Evolutionary conservation across 805 yeast species (phyloP), one percentile per base, ranked within the genome.

Genomic region (Candida sonorensis): DNA sequence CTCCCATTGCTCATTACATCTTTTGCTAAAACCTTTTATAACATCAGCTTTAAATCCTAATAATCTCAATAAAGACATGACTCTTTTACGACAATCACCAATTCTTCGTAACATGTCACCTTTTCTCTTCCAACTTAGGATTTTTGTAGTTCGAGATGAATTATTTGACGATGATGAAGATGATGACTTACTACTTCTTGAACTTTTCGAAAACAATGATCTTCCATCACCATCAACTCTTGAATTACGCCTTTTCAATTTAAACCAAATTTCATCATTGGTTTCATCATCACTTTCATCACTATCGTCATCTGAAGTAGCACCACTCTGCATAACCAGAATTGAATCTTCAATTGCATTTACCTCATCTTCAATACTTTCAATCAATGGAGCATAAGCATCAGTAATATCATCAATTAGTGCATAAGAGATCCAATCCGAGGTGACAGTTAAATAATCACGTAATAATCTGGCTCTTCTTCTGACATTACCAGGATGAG

Each of bases 341-440:
- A 92, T 90, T 3, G 88, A 82, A 49, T 90, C 96, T 50, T 92
- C 98, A 40, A 92, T 92, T n/a, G 76, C 71, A 53, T 87, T 86
- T 15, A 92, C 97, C 48, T 92, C 98, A 37, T 79, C 86, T 52
- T 92, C 97, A 32, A 92, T 88, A 29, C 90, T 75, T 37, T 85
- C 94, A 41, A 92, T 88, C 81, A 92, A 76, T 3, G 98, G 98
- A 1, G 94, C 97, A 65, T 85, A 92, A 0, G 94, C 94, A 65
- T 92, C 98, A 0, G 97, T 90, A 42, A 92, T 85, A 55, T 92
- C 97, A 62, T 92, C 98, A 46, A 92, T 85, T 41, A 92, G 62
- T 0, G 97, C 97, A 59, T 92, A 92, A 2, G 96, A 90, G 28
- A 92, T 81, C 98, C 98, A 92, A 56, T 92, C 97, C 0, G 97